Conservation (phyloP, 2,329 filamentous ascomycete genomes). For the Cercospora citrullina region DNA sequence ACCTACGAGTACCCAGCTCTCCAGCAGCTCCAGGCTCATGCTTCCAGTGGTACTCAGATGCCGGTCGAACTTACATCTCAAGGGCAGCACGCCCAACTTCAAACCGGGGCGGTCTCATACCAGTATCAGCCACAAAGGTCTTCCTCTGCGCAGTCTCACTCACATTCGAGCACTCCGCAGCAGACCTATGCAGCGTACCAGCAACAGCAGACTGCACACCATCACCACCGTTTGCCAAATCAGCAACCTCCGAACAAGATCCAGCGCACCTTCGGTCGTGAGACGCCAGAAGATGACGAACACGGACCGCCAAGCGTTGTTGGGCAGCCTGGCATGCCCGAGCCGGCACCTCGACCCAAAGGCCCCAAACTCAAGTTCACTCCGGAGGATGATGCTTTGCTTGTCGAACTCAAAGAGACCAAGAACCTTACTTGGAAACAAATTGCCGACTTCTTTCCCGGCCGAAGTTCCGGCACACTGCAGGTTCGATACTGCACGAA, state of each 20-base stretch:
- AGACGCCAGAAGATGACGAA: slow-evolving; percentile 40
- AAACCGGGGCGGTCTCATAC: slow-evolving; percentile 23
- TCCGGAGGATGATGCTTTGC: slow-evolving; percentile 81
- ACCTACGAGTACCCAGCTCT: slow-evolving; percentile 45
- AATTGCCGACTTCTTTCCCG: slow-evolving; percentile 94
- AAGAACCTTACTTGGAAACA: slow-evolving; percentile 96
- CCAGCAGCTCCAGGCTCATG: slow-evolving; percentile 41
- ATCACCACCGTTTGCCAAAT: slow-evolving; percentile 78
- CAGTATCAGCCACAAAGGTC: slow-evolving; percentile 30
- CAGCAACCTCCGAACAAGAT: slow-evolving; percentile 69
- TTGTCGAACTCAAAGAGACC: slow-evolving; percentile 90
- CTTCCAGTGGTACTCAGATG: slow-evolving; percentile 37
- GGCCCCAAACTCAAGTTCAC: slow-evolving; percentile 94
- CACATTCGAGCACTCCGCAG: slow-evolving; percentile 26
- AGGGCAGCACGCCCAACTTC: slow-evolving; percentile 30
- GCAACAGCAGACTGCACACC: slow-evolving; percentile 56
- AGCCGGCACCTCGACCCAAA: slow-evolving; percentile 74
- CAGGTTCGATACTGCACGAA: slow-evolving; percentile 96
- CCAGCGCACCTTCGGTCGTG: slow-evolving; percentile 48
- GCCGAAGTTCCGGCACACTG: slow-evolving; percentile 82
- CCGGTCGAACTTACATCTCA: slow-evolving; percentile 43
- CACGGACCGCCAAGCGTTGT: slow-evolving; percentile 77
- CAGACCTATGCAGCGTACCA: slow-evolving; percentile 39
- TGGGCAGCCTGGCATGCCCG: slow-evolving; percentile 82
- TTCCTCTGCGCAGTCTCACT: slow-evolving; percentile 28